Evolutionary conservation across 257 asterid genomes (phyloP), one percentile per base, ranked within the genome.

Genomic region (Gentiana dahurica): DNA sequence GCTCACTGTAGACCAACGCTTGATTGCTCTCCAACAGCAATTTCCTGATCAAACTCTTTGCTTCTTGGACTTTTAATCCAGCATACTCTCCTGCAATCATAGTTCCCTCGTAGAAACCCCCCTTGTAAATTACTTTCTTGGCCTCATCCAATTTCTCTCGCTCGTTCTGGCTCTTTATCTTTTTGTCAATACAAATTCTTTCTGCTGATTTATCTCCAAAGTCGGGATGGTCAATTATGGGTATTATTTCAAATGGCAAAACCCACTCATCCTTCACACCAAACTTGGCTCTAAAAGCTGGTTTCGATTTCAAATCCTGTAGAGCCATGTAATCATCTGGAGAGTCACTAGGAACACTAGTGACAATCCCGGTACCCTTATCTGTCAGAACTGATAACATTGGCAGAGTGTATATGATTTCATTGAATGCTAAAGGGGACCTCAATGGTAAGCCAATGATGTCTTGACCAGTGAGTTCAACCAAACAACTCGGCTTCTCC

Each of bases 71-170:
- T 72, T 79, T 85, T 77, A 69, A 45, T 64, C 96, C 96, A 52
- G 88, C 35, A 69, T 51, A 87, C 67, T 91, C 95, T 11, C 95
- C 95, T 6, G 49, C 95, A 52, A 79, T 43, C 96, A 91, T 87
- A 44, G 88, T 82, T 50, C 98, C 98, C 75, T 85, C 94, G 3
- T 85, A 87, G 71, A 91, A 91, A 8, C 97, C 97, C 13, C 94
- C 95, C 74, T 85, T 85, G 77, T 91, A 87, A 49, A 88, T 85
- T 59, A 79, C 75, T 65, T 85, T 87, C 83, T 87, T 91, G 55
- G 97, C 98, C 75, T 87, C 95, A 34, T 87, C 98, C n/a, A 91
- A 95, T 77, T 91, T 91, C 32, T 85, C 98, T 70, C 90, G 72
- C 37, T 91, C 98, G 43, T 91, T 91, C 72, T 85, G 98, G 77